These are phyloP conservation scores for Irpex sp. DNA, from an alignment of 1,284 basidiomycete genomes.

Conservation along the genomic window DNA sequence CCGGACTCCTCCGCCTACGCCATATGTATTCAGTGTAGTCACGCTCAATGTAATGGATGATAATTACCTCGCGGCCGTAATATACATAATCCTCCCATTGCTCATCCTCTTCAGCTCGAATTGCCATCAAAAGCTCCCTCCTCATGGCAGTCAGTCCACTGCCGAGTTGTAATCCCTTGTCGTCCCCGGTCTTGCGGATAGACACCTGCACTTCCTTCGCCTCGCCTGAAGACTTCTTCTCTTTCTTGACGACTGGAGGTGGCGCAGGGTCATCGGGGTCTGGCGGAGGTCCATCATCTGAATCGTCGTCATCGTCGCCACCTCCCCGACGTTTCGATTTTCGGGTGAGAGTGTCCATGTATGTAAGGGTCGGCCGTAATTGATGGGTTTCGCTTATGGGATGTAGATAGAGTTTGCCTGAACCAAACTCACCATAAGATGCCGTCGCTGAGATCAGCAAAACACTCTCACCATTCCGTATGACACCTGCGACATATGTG, in stretches of 20 bases:
- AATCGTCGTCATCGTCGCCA: slow-evolving; percentile 63
- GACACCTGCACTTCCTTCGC: slow-evolving; percentile 74
- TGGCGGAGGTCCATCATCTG: slow-evolving; percentile 73
- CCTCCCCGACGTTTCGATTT: slow-evolving; percentile 52
- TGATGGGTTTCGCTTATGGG: slow-evolving; percentile 75
- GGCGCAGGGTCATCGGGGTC: slow-evolving; percentile 66
- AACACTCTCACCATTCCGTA: slow-evolving; percentile 56
- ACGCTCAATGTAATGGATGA: not conserved
- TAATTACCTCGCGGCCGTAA: slow-evolving; percentile 56
- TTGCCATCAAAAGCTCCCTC: slow-evolving; percentile 69
- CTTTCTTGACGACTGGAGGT: slow-evolving; percentile 48
- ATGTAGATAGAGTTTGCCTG: slow-evolving; percentile 74
- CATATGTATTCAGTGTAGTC: slow-evolving; percentile 10
- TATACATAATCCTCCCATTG: slow-evolving; percentile 63
- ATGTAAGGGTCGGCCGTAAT: slow-evolving; percentile 73
- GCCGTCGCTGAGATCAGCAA: not conserved
- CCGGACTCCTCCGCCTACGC: slow-evolving; percentile 53
- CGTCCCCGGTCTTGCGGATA: slow-evolving; percentile 59
- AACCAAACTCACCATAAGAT: not conserved
- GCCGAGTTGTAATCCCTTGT: slow-evolving; percentile 45
- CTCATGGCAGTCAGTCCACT: slow-evolving; percentile 36
- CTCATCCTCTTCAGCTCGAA: slow-evolving; percentile 73
- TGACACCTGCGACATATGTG: slow-evolving; percentile 67
- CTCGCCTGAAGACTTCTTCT: slow-evolving; percentile 47
- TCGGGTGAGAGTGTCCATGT: slow-evolving; percentile 66